A percentile compares a stretch with the other conserved stretches of the same genome.
Conservation (phyloP, 148 eudicot genomes). For the Nepenthes gracilis region DNA sequence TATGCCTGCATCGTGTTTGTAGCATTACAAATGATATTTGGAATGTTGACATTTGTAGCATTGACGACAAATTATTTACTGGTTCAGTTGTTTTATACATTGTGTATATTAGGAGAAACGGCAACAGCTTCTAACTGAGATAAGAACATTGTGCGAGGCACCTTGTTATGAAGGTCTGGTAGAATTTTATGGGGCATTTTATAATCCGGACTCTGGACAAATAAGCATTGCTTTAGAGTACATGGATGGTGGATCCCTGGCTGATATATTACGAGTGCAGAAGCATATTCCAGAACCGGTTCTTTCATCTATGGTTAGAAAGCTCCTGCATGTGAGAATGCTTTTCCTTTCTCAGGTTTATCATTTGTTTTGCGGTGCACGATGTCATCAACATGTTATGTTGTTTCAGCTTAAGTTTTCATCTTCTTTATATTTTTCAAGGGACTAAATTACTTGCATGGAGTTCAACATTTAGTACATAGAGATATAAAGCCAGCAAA, state of each 20-base stretch:
- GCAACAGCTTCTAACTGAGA: slow-evolving; percentile 84
- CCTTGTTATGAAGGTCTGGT: slow-evolving; percentile 87
- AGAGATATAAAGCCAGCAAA: slow-evolving; percentile 98
- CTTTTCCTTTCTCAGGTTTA: not conserved
- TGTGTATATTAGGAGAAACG: slow-evolving; percentile 59
- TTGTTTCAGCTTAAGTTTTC: slow-evolving; percentile 1
- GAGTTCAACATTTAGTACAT: slow-evolving; percentile 80
- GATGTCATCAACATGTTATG: not conserved
- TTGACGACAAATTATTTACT: not conserved
- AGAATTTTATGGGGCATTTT: slow-evolving; percentile 93
- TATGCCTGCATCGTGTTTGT: not conserved
- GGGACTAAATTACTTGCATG: slow-evolving; percentile 90
- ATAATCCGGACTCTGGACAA: slow-evolving; percentile 92
- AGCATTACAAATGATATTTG: too few species aligned
- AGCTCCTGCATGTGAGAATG: slow-evolving; percentile 55
- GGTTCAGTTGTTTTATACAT: slow-evolving; percentile 2
- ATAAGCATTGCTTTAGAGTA: slow-evolving; percentile 95
- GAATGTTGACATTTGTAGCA: not conserved
- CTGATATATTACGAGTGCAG: slow-evolving; percentile 49
- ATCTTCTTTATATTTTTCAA: slow-evolving; percentile 15
- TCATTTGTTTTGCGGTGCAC: not conserved
- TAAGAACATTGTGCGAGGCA: slow-evolving; percentile 89
- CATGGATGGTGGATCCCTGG: slow-evolving; percentile 97
- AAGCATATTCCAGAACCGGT: slow-evolving; percentile 72
- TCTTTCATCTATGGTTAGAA: slow-evolving; percentile 69